Percentiles rank a stretch among this genome's conserved stretches.
These are phyloP conservation scores for Saturnispora quitensis DNA, from an alignment of 805 yeast genomes.

Conservation along the genomic window DNA sequence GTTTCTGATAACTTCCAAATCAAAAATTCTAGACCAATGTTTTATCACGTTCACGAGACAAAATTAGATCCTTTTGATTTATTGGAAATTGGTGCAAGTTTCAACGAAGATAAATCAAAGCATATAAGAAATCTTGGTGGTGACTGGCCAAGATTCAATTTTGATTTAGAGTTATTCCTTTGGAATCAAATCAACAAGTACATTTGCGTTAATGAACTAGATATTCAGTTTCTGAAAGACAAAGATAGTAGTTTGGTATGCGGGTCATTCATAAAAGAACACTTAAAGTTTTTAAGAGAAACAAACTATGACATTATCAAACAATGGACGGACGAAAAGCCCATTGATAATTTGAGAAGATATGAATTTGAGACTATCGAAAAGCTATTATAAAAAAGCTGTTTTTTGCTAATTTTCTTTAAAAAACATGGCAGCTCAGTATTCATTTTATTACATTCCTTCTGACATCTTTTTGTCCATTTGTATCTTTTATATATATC, in stretches of 20 bases:
- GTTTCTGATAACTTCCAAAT: conserved; percentile 12
- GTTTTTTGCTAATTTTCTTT: neutral
- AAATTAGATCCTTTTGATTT: conserved; percentile 38
- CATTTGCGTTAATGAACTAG: conserved; percentile 12
- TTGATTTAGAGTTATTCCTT: conserved; percentile 17
- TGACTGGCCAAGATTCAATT: conserved; percentile 13
- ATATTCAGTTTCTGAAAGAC: conserved; percentile 8
- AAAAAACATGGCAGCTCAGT: neutral
- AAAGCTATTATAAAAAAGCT: neutral
- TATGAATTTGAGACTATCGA: neutral
- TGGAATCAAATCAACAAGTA: conserved; percentile 17
- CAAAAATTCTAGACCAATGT: conserved; percentile 15
- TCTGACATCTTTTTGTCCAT: neutral
- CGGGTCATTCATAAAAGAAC: conserved; percentile 8
- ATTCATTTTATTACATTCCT: neutral
- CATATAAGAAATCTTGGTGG: conserved; percentile 17
- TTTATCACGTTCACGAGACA: conserved; percentile 38
- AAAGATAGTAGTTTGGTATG: conserved; percentile 9
- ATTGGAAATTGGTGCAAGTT: conserved; percentile 10
- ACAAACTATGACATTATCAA: conserved; percentile 4
- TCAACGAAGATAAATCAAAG: conserved; percentile 7
- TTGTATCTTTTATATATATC: neutral
- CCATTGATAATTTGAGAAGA: conserved; percentile 8
- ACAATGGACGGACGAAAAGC: conserved; percentile 4
- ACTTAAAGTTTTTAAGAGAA: conserved; percentile 10